Conservation (phyloP, 2,329 filamentous ascomycete species). For the Diaporthe sp. region DNA sequence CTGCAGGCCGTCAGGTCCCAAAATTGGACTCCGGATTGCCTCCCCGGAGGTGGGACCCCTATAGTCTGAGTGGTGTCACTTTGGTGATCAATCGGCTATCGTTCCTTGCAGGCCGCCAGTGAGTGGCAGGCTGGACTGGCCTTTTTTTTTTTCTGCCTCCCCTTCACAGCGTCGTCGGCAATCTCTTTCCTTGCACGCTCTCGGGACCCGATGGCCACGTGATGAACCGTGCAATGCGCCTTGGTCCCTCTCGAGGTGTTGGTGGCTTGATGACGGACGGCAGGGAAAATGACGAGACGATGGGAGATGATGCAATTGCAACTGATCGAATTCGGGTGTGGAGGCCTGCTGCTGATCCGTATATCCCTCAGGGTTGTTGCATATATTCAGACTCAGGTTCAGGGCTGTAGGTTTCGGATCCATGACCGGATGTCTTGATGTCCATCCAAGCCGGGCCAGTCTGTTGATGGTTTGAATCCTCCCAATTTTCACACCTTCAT, state of each 20-base stretch:
- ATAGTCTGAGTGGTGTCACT: constrained; percentile 15
- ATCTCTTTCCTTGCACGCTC: constrained; percentile 3
- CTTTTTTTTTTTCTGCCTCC: not conserved
- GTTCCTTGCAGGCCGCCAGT: constrained; percentile 25
- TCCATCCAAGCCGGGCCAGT: constrained; percentile 3
- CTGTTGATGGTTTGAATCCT: not conserved
- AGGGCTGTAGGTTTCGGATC: constrained; percentile 25
- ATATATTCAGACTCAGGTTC: constrained; percentile 22
- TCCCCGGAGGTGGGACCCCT: constrained; percentile 18
- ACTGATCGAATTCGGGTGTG: not conserved
- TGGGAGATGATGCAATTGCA: constrained; percentile 3
- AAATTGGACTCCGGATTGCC: constrained; percentile 17
- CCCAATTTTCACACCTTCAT: not conserved
- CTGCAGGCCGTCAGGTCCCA: constrained; percentile 12
- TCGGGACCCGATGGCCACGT: not conserved
- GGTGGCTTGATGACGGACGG: not conserved
- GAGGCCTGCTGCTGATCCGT: constrained; percentile 21
- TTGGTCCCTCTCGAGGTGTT: not conserved
- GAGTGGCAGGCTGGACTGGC: constrained; percentile 13
- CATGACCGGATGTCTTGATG: constrained; percentile 13
- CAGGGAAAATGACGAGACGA: not conserved
- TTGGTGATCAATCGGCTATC: constrained; percentile 19
- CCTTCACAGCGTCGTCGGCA: not conserved
- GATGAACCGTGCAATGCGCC: constrained; percentile 10
- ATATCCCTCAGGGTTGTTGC: constrained; percentile 10